Evolutionary conservation across 164 flowering plant species (phyloP).

Genomic region (Aristolochia californica): DNA sequence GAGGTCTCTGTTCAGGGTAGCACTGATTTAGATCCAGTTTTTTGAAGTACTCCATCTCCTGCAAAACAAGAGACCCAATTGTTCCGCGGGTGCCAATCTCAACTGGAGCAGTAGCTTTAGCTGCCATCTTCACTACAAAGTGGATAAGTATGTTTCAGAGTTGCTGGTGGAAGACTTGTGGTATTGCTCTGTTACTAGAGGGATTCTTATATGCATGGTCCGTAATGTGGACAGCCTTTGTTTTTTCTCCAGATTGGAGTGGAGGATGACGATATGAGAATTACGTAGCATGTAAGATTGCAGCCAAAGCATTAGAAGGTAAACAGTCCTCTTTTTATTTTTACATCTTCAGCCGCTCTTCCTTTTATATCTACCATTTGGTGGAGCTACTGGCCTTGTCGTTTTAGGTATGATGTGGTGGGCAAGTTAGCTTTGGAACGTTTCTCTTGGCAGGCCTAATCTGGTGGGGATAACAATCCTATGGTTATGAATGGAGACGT

Average conservation of each 20-base stretch:
- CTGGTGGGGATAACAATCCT: too few relatives aligned
- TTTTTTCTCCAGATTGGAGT: not conserved
- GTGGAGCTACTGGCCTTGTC: too few relatives aligned
- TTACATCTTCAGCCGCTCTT: too few relatives aligned
- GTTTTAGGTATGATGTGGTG: too few relatives aligned
- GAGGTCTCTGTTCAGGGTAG: too few relatives aligned
- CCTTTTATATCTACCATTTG: too few relatives aligned
- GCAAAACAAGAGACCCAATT: constrained; percentile 50
- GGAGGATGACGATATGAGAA: not conserved
- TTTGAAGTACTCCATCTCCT: constrained; percentile 55
- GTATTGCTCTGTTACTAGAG: constrained; percentile 14
- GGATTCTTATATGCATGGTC: constrained; percentile 18
- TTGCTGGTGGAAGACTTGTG: not conserved
- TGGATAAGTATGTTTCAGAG: not conserved
- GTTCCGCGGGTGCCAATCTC: constrained; percentile 65
- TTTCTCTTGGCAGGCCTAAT: too few relatives aligned
- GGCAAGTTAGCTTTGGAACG: too few relatives aligned
- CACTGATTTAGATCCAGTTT: constrained; percentile 20
- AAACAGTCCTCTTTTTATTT: not conserved
- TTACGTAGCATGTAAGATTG: too few relatives aligned
- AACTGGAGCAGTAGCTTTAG: constrained; percentile 20
- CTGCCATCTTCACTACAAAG: constrained; percentile 19
- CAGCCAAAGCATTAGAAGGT: not conserved
- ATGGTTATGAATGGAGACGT: too few relatives aligned
- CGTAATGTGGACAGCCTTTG: constrained; percentile 18